Percentiles rank a stretch among this genome's conserved stretches.
Evolutionary conservation across 495 filamentous ascomycete genomes (phyloP).

Genomic region (Viridothelium virens): DNA sequence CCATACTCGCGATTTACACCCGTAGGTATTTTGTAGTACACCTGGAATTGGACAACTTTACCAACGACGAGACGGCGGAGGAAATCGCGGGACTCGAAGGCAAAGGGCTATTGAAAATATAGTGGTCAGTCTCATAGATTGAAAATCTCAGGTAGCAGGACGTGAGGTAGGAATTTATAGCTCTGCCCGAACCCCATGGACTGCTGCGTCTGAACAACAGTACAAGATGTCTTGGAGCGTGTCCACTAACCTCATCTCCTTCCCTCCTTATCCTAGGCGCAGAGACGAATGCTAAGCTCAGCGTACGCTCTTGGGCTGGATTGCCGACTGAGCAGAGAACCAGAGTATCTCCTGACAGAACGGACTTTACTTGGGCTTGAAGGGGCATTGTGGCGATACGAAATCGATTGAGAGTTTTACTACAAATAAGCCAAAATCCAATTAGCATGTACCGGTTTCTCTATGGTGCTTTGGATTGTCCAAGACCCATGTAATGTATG

Average conservation of each 20-base stretch:
- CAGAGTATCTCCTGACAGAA: slow-evolving; percentile 85
- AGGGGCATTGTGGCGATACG: slow-evolving; percentile 17
- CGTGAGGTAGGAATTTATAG: background rate
- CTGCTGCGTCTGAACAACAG: background rate
- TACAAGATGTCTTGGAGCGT: background rate
- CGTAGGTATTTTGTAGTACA: slow-evolving; percentile 75
- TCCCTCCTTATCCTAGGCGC: slow-evolving; percentile 81
- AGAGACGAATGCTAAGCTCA: slow-evolving; percentile 86
- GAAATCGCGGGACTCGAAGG: slow-evolving; percentile 88
- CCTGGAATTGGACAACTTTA: slow-evolving; percentile 73
- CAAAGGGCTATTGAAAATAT: slow-evolving; percentile 47
- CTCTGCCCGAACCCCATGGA: background rate
- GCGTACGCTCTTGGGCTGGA: slow-evolving; percentile 63
- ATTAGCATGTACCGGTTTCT: background rate
- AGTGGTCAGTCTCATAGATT: background rate
- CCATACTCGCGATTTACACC: slow-evolving; percentile 82
- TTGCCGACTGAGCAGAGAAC: slow-evolving; percentile 70
- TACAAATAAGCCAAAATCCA: background rate
- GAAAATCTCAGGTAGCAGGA: background rate
- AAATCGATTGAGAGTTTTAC: slow-evolving; percentile 18
- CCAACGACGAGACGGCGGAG: slow-evolving; percentile 76
- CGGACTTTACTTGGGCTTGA: slow-evolving; percentile 80
- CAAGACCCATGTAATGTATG: background rate
- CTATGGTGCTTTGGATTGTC: background rate
- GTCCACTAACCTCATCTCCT: slow-evolving; percentile 64